Evolutionary conservation across 23 red algal species (phyloP), one percentile per base, ranked within the genome.

Genomic region (Gracilaria domingensis): DNA sequence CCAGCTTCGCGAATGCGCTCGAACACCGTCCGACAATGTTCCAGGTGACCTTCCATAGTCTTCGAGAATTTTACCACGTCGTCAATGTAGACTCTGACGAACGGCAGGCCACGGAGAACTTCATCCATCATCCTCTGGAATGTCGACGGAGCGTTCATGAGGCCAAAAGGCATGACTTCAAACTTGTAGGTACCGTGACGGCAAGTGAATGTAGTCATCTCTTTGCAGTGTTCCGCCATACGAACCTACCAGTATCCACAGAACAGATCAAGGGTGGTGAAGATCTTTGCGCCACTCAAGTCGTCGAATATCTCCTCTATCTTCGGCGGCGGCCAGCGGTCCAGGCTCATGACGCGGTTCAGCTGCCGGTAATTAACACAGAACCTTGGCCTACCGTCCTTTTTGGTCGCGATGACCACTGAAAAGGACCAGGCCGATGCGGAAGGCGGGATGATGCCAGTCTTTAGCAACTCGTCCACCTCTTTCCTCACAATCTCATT

Each of bases 231-330:
- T 13, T 83, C 80, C 23, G 50, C 28, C 49, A 13, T 83, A 9
- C 0, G 0, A 7, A 83, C n/a, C 23, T 83, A 18, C 50, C 80
- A 64, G 18, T 83, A n/a, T n/a, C n/a, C n/a, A n/a, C n/a, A n/a
- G n/a, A n/a, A n/a, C n/a, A n/a, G n/a, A n/a, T n/a, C n/a, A 83
- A 65, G 80, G 14, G 80, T 83, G 16, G 35, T 83, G 56, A 81
- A 81, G 33, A 81, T 11, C 0, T 37, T 23, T 21, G 37, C 23
- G 21, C 77, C 77, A 54, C 20, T 13, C 28, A 83, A 39, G 39
- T 83, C 80, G 36, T 83, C 80, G 35, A 83, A 83, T 8, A 83
- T 83, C 56, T 83, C 2, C 16, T 83, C 54, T 4, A 64, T 83
- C 12, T 23, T 11, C 5, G 53, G 80, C 12, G 64, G 57, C 23